A percentile compares a stretch with the other conserved stretches of the same genome.
These are phyloP conservation scores for Cyberlindnera petersonii DNA, from an alignment of 805 yeast genomes.

Conservation along the genomic window DNA sequence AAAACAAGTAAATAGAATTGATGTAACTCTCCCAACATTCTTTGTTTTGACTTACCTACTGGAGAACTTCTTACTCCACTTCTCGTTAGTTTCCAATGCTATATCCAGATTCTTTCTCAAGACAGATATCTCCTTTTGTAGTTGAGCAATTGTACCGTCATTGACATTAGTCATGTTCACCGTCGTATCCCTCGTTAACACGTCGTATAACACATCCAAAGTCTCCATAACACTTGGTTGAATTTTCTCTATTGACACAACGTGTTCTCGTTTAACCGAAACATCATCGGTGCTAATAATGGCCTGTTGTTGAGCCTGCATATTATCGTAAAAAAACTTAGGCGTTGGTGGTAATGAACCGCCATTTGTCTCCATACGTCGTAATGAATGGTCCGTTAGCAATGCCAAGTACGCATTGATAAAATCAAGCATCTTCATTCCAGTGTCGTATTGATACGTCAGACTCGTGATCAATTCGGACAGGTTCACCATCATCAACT, in stretches of 20 bases:
- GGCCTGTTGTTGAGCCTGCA: not conserved
- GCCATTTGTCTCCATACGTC: not conserved
- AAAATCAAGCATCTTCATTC: slow-evolving; percentile 10
- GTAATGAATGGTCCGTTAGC: slow-evolving; percentile 4
- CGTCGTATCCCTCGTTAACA: slow-evolving; percentile 9
- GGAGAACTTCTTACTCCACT: slow-evolving; percentile 24
- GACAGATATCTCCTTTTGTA: slow-evolving; percentile 15
- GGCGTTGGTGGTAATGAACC: slow-evolving; percentile 18
- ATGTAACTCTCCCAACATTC: too few species aligned
- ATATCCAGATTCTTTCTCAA: slow-evolving; percentile 18
- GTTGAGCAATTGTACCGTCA: slow-evolving; percentile 7
- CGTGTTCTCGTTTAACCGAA: slow-evolving; percentile 2
- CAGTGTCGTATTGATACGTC: slow-evolving; percentile 13
- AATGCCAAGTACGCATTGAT: slow-evolving; percentile 7
- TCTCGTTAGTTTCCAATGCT: slow-evolving; percentile 27
- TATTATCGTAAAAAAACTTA: slow-evolving; percentile 11
- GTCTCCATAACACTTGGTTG: slow-evolving; percentile 8
- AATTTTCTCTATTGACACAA: slow-evolving; percentile 2
- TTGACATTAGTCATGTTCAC: not conserved
- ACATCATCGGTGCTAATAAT: too few species aligned
- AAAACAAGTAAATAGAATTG: too few species aligned
- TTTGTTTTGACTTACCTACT: not conserved
- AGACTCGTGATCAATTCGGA: slow-evolving; percentile 17
- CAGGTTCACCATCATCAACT: slow-evolving; percentile 18
- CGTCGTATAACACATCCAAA: slow-evolving; percentile 19